Evolutionary conservation across 2,329 filamentous ascomycete genomes (phyloP).

Genomic region (Penicillium sp.): DNA sequence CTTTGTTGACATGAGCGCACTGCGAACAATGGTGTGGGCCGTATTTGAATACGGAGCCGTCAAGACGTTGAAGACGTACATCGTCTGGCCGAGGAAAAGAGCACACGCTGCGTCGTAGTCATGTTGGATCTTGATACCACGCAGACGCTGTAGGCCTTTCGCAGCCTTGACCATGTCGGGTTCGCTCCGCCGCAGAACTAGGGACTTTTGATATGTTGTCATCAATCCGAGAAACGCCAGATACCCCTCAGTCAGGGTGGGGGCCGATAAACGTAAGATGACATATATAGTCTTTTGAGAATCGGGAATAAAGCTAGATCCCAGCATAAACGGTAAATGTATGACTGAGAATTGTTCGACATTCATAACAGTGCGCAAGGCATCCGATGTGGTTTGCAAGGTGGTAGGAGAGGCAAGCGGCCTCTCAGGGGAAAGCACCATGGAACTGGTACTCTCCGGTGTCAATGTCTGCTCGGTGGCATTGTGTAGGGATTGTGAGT

Average conservation of each 20-base stretch:
- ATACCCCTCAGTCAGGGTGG: constrained; percentile 23
- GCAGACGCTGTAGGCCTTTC: constrained; percentile 20
- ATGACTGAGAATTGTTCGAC: constrained; percentile 21
- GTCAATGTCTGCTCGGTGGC: constrained; percentile 3
- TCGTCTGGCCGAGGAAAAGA: constrained; percentile 27
- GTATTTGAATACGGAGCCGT: constrained; percentile 25
- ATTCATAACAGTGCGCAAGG: constrained; percentile 20
- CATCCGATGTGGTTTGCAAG: constrained; percentile 19
- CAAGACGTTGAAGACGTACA: constrained; percentile 33
- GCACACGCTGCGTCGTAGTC: constrained; percentile 27
- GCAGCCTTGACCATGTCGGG: constrained; percentile 24
- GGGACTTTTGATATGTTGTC: constrained; percentile 24
- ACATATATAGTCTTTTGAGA: constrained; percentile 19
- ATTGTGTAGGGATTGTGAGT: constrained; percentile 4
- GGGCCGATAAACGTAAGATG: constrained; percentile 19
- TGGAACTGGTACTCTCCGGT: constrained; percentile 2
- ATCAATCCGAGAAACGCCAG: constrained; percentile 25
- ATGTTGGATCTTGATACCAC: constrained; percentile 19
- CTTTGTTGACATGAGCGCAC: constrained; percentile 29
- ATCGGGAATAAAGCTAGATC: constrained; percentile 18
- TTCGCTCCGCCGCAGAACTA: constrained; percentile 19
- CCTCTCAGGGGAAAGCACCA: constrained; percentile 16
- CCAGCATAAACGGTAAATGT: constrained; percentile 23
- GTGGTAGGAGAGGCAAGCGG: constrained; percentile 14
- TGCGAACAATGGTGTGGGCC: constrained; percentile 28